phyloP scores from a whole-genome alignment of 768 basidiomycete genomes.

The Russula sp. region DNA sequence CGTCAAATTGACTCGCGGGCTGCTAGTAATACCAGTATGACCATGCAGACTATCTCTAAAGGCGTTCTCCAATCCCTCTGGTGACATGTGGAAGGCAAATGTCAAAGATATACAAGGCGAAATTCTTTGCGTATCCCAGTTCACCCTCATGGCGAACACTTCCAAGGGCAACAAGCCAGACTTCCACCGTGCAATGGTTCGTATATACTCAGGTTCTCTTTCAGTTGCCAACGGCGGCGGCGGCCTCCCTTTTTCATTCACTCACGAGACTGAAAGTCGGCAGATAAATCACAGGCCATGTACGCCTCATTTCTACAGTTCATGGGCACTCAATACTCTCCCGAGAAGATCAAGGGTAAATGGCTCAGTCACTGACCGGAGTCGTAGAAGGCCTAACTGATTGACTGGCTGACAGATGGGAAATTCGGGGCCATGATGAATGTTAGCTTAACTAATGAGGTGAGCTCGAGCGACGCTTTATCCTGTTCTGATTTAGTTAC shows the following conservation, averaged over 20 bases:
- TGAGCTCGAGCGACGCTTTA: conserved; percentile 35
- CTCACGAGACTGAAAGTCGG: conserved; percentile 44
- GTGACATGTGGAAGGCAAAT: conserved; percentile 80
- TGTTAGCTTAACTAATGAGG: conserved; percentile 84
- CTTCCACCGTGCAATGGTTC: conserved; percentile 91
- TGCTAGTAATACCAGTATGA: conserved; percentile 1
- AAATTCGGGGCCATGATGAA: conserved; percentile 96
- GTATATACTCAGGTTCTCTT: not conserved
- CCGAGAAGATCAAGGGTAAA: conserved; percentile 78
- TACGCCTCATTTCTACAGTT: conserved; percentile 72
- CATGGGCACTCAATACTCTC: conserved; percentile 61
- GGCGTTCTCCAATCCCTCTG: conserved; percentile 62
- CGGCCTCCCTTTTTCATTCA: not conserved
- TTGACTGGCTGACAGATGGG: conserved; percentile 63
- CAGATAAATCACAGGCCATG: conserved; percentile 61
- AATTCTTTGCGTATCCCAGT: conserved; percentile 92
- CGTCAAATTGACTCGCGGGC: not conserved
- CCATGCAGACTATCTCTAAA: conserved; percentile 61
- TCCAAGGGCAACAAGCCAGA: conserved; percentile 88
- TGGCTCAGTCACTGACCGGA: conserved; percentile 1
- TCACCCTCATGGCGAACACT: conserved; percentile 85
- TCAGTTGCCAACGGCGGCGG: not conserved
- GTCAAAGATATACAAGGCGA: conserved; percentile 89
- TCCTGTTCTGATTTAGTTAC: conserved; percentile 18
- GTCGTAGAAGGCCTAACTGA: conserved; percentile 24